Evolutionary conservation across 2,329 filamentous ascomycete genomes (phyloP).

Genomic region (Cordyceps javanica): DNA sequence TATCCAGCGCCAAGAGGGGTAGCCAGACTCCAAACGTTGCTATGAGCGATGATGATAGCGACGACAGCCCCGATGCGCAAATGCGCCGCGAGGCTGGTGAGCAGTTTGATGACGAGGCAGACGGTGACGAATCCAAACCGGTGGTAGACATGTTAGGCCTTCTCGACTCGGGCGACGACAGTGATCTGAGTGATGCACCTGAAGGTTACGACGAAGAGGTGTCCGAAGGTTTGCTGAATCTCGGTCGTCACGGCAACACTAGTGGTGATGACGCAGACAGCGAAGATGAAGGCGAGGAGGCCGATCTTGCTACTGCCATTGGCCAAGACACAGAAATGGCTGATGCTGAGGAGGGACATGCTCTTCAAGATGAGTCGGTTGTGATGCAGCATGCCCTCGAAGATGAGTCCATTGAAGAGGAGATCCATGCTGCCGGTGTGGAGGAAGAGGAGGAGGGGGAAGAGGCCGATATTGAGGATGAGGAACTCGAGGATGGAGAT

Average conservation of each 20-base stretch:
- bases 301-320: background rate
- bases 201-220: conserved; percentile 53
- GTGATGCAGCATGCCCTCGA: background rate
- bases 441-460: conserved; percentile 14
- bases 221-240: conserved; percentile 35
- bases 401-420: conserved; percentile 18
- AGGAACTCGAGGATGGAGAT: conserved; percentile 13
- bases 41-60: conserved; percentile 32
- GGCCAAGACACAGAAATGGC: background rate
- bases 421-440: conserved; percentile 22
- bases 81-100: conserved; percentile 29
- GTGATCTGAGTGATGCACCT: conserved; percentile 60
- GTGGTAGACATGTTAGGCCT: conserved; percentile 8
- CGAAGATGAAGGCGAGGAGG: conserved; percentile 29
- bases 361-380: background rate
- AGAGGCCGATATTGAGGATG: conserved; percentile 2
- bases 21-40: conserved; percentile 32
- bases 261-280: conserved; percentile 31
- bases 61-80: conserved; percentile 35
- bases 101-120: conserved; percentile 37
- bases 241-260: conserved; percentile 5
- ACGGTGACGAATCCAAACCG: conserved; percentile 24
- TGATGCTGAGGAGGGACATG: conserved; percentile 13
- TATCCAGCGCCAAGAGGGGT: conserved; percentile 43
- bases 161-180: conserved; percentile 55